phyloP scores from a whole-genome alignment of 345 rosid species.

The Corymbia maculata region DNA sequence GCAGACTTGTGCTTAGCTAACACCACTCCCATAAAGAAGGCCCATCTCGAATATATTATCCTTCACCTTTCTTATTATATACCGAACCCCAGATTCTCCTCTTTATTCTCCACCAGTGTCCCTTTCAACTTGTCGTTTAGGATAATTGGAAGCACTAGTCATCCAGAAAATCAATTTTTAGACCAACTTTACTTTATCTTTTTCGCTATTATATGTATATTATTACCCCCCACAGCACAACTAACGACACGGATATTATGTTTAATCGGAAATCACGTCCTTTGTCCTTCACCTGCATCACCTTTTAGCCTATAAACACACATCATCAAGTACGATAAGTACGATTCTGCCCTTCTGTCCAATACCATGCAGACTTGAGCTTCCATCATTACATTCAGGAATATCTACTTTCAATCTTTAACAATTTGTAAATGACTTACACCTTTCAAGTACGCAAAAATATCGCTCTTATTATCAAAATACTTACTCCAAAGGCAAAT shows the following conservation, averaged over 20 bases:
- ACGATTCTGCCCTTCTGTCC: not conserved
- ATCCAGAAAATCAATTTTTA: not conserved
- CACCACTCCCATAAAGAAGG: not conserved
- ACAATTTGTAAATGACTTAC: not conserved
- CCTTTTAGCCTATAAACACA: not conserved
- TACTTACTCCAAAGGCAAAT: not conserved
- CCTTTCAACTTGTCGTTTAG: conserved; percentile 1
- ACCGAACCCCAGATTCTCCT: not conserved
- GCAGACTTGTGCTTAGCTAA: not conserved
- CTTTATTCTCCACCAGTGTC: conserved; percentile 9
- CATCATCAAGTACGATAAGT: not conserved
- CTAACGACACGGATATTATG: not conserved
- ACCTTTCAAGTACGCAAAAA: not conserved
- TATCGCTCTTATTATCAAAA: not conserved
- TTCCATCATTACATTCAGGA: not conserved
- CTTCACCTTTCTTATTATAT: not conserved
- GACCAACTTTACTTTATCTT: not conserved
- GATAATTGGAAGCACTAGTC: conserved; percentile 1
- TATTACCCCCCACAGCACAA: not conserved
- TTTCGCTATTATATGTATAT: not conserved
- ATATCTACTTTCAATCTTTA: not conserved
- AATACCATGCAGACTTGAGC: not conserved
- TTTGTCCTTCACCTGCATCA: not conserved
- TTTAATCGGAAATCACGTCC: not conserved
- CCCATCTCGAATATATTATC: not conserved